Conservation (phyloP, 2,329 filamentous ascomycete species). For the Colletotrichum musicola region DNA sequence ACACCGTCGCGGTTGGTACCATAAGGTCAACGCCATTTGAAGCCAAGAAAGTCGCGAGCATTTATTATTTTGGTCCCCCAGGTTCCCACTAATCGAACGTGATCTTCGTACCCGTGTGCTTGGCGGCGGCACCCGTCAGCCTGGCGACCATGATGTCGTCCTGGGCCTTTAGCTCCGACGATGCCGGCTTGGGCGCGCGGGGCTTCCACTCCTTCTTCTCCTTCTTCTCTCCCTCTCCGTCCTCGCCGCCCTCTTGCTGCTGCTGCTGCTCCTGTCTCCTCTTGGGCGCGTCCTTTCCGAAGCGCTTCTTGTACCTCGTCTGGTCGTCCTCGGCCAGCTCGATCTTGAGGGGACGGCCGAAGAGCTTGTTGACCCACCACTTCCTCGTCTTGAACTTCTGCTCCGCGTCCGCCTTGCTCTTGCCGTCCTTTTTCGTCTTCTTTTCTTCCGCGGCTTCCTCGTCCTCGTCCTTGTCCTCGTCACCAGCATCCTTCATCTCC, state of each 20-base stretch:
- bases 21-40: no score
- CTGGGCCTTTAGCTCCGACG: conserved; percentile 53
- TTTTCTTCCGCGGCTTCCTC: conserved; percentile 52
- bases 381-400: conserved; percentile 72
- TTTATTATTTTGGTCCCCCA: no score
- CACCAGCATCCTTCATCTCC: conserved; percentile 54
- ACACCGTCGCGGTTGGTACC: no score
- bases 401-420: conserved; percentile 44
- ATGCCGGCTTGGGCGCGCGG: conserved; percentile 46
- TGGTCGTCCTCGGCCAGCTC: conserved; percentile 95
- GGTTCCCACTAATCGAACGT: conserved; percentile 74
- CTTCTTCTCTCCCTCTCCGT: conserved; percentile 41
- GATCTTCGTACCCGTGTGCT: conserved; percentile 82
- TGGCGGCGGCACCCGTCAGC: conserved; percentile 83
- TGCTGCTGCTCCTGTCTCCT: conserved; percentile 46
- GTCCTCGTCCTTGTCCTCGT: conserved; percentile 49
- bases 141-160: conserved; percentile 67
- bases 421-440: conserved; percentile 48
- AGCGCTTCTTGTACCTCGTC: conserved; percentile 92
- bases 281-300: conserved; percentile 76
- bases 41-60: no score
- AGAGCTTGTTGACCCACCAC: conserved; percentile 88
- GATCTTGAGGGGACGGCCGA: conserved; percentile 84
- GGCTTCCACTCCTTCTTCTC: conserved; percentile 47
- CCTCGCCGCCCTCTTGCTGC: conserved; percentile 40